phyloP scores from a whole-genome alignment of 108 stramenopile genomes.

The Fistulifera pelliculosa region DNA sequence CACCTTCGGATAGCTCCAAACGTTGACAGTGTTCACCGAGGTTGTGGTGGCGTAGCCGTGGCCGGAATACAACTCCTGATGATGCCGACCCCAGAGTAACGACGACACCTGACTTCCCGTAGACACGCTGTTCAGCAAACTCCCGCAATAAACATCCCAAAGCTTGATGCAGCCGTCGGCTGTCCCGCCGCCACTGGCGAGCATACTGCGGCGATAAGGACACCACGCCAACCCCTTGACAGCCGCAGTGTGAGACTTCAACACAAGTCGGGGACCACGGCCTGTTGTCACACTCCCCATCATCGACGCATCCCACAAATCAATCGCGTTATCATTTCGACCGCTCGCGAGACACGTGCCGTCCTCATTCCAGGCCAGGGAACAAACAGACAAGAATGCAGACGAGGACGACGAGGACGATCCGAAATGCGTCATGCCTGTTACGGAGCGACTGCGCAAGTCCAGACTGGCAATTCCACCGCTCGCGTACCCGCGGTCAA shows the following conservation, averaged over 20 bases:
- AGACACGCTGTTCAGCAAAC: conserved; percentile 75
- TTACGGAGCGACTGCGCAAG: too few species aligned
- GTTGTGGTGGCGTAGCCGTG: conserved; percentile 81
- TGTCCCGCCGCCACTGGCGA: conserved; percentile 89
- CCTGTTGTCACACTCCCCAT: too few species aligned
- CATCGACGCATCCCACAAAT: conserved; percentile 6
- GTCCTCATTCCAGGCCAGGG: conserved; percentile 1
- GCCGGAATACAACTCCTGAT: conserved; percentile 78
- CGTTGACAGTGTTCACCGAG: conserved; percentile 27
- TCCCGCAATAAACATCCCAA: conserved; percentile 77
- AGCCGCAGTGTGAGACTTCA: conserved; percentile 82
- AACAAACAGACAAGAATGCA: too few species aligned
- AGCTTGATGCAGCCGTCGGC: conserved; percentile 92
- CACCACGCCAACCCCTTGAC: conserved; percentile 94
- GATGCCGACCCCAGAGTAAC: conserved; percentile 71
- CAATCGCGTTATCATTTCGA: conserved; percentile 1
- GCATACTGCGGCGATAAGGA: conserved; percentile 74
- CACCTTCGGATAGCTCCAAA: conserved; percentile 69
- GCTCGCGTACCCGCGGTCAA: too few species aligned
- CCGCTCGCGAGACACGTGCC: conserved; percentile 7
- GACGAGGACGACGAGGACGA: too few species aligned
- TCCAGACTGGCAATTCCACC: too few species aligned
- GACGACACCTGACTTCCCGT: conserved; percentile 88
- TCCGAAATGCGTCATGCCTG: too few species aligned
- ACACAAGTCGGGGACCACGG: conserved; percentile 27